Base-by-base conservation (phyloP, 192 early-diverging fungal genomes). In the Backusella circina region DNA sequence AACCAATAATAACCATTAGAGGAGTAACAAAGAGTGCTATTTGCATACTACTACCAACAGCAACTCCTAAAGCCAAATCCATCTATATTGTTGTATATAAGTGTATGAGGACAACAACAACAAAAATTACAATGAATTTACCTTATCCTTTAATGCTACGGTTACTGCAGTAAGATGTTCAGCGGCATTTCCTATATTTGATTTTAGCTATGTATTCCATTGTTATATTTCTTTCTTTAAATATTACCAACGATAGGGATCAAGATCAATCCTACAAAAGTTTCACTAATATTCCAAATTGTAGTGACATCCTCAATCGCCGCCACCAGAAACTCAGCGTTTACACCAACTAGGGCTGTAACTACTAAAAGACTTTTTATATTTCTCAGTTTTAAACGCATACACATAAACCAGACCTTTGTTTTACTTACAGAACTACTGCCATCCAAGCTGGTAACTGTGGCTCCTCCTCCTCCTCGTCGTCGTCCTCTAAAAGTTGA, bases 181-280 rank as follows among this genome's bases (percentile, higher is more conserved):
- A 6, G 94, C 93, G 0, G 93, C 95, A 72, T 97, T 97, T 61
- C 54, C 54, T 61, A 26, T 12, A 61, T 7, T 28, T 28, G 9
- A 61, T 10, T 26, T 61, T 28, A 57, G 51, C 51, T 10, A 61
- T 28, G 12, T 13, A 28, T 3, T 32, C 95, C 36, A 94, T 72
- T 31, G 5, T 44, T 7, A 54, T 21, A 32, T 57, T 57, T 50
- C 61, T 51, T 50, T 23, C 13, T 32, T 41, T 7, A 8, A 7
- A 21, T 23, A 51, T 57, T 57, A 32, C 67, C 96, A 26, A 97
- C 95, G 41, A 97, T 93, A 3, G 96, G 95, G 38, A 98, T 75
- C 13, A 98, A 74, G 76, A 97, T 93, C 41, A 98, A 88, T 50
- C 96, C 96, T 37, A 98, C 92, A 82, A 98, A 98, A 4, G 91